Evolutionary conservation across 2,329 filamentous ascomycete genomes (phyloP).

Genomic region (Sphaerulina vaccinii): DNA sequence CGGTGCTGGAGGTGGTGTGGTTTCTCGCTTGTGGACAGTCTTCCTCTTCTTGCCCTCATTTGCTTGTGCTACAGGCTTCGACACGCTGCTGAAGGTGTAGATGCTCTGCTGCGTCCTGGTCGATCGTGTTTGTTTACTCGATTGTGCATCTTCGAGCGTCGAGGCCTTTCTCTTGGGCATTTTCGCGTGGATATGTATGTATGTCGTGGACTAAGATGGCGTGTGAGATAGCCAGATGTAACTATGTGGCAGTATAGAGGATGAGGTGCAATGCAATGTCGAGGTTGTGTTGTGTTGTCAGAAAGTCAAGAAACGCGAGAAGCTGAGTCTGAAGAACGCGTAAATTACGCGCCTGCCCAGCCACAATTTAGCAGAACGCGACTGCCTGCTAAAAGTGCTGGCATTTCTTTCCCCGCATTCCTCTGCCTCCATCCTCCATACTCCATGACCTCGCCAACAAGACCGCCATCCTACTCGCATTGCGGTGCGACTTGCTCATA

Average conservation of each 20-base stretch:
- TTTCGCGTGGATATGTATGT: constrained; percentile 48
- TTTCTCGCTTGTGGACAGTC: constrained; percentile 21
- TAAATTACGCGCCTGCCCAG: background rate
- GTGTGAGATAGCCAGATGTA: constrained; percentile 15
- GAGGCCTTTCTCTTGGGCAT: constrained; percentile 33
- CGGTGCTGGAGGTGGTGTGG: constrained; percentile 22
- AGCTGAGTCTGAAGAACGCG: background rate
- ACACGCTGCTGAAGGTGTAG: constrained; percentile 25
- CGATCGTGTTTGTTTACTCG: constrained; percentile 29
- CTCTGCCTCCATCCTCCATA: too few species aligned
- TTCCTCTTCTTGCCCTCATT: constrained; percentile 28
- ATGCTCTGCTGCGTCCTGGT: constrained; percentile 26
- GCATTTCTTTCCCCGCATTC: too few species aligned
- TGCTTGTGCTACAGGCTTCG: constrained; percentile 18
- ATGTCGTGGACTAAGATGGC: constrained; percentile 48
- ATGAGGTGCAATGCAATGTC: constrained; percentile 9
- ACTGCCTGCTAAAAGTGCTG: too few species aligned
- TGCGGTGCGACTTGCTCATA: too few species aligned
- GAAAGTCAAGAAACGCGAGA: background rate
- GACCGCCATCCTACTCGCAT: too few species aligned
- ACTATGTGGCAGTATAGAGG: constrained; percentile 12
- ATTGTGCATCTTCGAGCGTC: constrained; percentile 21
- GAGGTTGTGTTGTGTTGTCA: background rate
- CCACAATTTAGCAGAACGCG: too few species aligned
- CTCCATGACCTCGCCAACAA: too few species aligned